phyloP scores from a whole-genome alignment of 805 yeast species.

The Schizosaccharomyces osmophilus region DNA sequence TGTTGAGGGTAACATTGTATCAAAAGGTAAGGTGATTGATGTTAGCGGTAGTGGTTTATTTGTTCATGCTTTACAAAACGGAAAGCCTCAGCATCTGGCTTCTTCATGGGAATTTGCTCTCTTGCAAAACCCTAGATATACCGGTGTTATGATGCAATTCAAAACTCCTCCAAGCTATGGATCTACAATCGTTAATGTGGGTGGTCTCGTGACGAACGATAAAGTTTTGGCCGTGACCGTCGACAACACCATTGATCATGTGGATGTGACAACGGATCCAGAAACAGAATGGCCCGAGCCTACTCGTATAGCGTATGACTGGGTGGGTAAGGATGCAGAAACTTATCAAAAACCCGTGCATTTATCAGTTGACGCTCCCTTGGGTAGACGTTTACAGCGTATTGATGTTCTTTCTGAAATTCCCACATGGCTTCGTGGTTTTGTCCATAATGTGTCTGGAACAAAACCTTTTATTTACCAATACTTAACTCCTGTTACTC shows the following conservation, averaged over 20 bases:
- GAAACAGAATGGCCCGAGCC: slow-evolving; percentile 89
- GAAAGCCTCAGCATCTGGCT: slow-evolving; percentile 99
- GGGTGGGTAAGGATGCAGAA: slow-evolving; percentile 21
- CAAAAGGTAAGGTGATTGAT: slow-evolving; percentile 17
- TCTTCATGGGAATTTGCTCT: slow-evolving; percentile 84
- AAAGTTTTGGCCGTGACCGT: slow-evolving; percentile 42
- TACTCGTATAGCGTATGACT: slow-evolving; percentile 32
- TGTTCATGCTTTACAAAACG: slow-evolving; percentile 91
- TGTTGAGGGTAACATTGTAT: slow-evolving; percentile 38
- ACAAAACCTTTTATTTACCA: slow-evolving; percentile 93
- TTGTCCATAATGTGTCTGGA: slow-evolving; percentile 85
- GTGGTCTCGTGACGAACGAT: slow-evolving; percentile 41
- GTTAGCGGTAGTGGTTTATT: slow-evolving; percentile 36
- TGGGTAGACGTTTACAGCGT: slow-evolving; percentile 49
- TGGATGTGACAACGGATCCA: slow-evolving; percentile 28
- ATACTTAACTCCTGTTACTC: slow-evolving; percentile 39
- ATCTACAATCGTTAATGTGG: slow-evolving; percentile 53
- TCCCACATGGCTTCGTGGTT: slow-evolving; percentile 77
- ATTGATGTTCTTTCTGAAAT: slow-evolving; percentile 95
- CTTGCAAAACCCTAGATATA: slow-evolving; percentile 50
- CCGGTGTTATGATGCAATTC: slow-evolving; percentile 82
- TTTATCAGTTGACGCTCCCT: slow-evolving; percentile 25
- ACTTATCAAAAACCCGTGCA: slow-evolving; percentile 9
- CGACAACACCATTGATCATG: slow-evolving; percentile 39
- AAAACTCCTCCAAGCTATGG: slow-evolving; percentile 84